phyloP scores from a whole-genome alignment of 2,329 filamentous ascomycete genomes.

The Lachnellula suecica region DNA sequence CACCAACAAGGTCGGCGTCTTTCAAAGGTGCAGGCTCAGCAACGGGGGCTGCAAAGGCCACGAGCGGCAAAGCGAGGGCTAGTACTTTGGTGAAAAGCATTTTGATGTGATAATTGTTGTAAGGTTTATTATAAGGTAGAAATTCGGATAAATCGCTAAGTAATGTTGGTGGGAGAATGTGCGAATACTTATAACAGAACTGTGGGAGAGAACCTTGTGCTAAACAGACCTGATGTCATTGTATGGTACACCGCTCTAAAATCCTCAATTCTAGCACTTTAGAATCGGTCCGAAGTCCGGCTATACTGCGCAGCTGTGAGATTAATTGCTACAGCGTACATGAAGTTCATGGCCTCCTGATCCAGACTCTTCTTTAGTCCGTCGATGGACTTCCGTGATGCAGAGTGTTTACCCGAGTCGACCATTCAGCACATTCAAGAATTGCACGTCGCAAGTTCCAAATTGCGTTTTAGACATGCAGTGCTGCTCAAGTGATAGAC shows the following conservation, averaged over 20 bases:
- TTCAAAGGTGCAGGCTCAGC: background rate
- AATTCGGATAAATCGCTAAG: background rate
- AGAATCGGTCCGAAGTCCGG: no score
- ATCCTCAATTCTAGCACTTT: no score
- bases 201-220: background rate
- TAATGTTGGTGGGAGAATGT: background rate
- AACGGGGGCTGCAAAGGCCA: background rate
- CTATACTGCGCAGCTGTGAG: no score
- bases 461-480: no score
- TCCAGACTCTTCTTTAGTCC: no score
- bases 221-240: background rate
- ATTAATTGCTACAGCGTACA: no score
- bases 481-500: no score
- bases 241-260: background rate
- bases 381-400: no score
- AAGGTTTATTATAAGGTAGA: background rate
- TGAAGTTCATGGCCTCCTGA: no score
- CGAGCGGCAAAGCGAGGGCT: background rate
- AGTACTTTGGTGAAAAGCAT: background rate
- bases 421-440: no score
- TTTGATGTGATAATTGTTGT: background rate
- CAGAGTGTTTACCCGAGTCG: no score
- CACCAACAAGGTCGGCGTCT: background rate
- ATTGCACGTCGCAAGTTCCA: no score
- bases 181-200: background rate